Conservation (phyloP, 768 basidiomycete genomes). For the Phanerochaete sordida region DNA sequence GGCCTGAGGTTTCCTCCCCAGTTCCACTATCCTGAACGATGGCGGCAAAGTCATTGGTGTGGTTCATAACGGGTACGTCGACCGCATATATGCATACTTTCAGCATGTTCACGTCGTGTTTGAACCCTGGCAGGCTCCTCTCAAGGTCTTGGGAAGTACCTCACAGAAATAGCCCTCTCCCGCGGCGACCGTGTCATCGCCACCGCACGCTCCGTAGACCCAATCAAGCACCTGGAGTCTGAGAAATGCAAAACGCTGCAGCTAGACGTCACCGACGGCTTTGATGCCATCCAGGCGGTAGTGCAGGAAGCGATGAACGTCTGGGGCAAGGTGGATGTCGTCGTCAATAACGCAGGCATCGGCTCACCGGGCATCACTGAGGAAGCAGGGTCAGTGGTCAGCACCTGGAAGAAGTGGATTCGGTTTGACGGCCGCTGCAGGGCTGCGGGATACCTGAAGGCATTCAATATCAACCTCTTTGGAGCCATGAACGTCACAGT, state of each 20-base stretch:
- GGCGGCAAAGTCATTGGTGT: background rate
- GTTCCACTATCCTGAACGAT: too few relatives aligned
- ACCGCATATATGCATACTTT: background rate
- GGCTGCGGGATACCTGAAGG: conserved; percentile 23
- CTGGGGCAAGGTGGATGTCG: conserved; percentile 30
- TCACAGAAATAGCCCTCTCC: conserved; percentile 4
- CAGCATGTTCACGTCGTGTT: background rate
- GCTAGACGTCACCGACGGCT: conserved; percentile 49
- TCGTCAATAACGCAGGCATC: conserved; percentile 43
- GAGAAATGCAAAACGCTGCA: conserved; percentile 30
- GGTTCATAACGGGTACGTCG: conserved; percentile 14
- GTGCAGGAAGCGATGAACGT: conserved; percentile 26
- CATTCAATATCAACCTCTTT: conserved; percentile 36
- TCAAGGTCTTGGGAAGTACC: conserved; percentile 1
- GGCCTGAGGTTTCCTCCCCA: background rate
- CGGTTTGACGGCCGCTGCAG: background rate
- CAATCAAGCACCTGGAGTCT: conserved; percentile 27
- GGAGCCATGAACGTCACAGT: conserved; percentile 37
- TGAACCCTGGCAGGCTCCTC: conserved; percentile 6
- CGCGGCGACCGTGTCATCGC: conserved; percentile 43
- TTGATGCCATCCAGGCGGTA: conserved; percentile 30
- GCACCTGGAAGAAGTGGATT: background rate
- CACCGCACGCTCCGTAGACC: conserved; percentile 43
- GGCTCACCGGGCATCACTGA: conserved; percentile 34
- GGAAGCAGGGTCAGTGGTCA: conserved; percentile 34